phyloP scores from a whole-genome alignment of 2,329 filamentous ascomycete genomes.

The Coniochaeta sp. region DNA sequence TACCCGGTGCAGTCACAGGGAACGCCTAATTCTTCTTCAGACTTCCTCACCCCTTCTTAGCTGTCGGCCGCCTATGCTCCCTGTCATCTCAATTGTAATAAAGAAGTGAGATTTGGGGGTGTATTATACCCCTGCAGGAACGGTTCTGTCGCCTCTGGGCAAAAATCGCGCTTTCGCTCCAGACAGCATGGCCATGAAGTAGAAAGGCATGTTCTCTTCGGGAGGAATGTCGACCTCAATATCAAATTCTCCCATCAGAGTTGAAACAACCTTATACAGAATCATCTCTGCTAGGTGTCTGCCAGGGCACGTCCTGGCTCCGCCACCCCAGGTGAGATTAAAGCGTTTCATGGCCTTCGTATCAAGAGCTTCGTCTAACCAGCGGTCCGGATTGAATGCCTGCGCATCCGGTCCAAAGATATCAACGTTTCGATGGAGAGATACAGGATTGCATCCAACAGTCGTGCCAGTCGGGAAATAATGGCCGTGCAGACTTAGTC shows the following conservation, averaged over 20 bases:
- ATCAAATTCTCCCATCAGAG: slow-evolving; percentile 35
- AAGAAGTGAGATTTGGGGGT: not conserved
- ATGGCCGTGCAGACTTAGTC: slow-evolving; percentile 28
- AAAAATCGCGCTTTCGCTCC: slow-evolving; percentile 35
- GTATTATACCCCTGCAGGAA: not conserved
- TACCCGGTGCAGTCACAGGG: no score
- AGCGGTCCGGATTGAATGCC: slow-evolving; percentile 37
- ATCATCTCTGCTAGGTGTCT: slow-evolving; percentile 42
- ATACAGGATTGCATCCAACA: slow-evolving; percentile 42
- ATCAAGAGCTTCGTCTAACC: slow-evolving; percentile 27
- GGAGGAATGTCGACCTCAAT: slow-evolving; percentile 30
- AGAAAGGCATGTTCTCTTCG: slow-evolving; percentile 31
- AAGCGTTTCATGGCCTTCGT: slow-evolving; percentile 33
- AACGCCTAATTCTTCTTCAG: no score
- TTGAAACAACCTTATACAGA: slow-evolving; percentile 33
- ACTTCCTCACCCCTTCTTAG: no score
- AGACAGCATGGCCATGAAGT: slow-evolving; percentile 45
- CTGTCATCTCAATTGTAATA: not conserved
- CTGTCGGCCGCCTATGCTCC: no score
- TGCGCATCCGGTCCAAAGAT: slow-evolving; percentile 41
- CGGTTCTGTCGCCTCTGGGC: not conserved
- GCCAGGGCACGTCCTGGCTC: slow-evolving; percentile 42
- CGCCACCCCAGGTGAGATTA: slow-evolving; percentile 45
- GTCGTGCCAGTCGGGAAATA: slow-evolving; percentile 35
- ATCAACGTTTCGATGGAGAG: slow-evolving; percentile 39